These are phyloP conservation scores for Tetrapisispora taiwanensis DNA, from an alignment of 805 yeast genomes.

Conservation along the genomic window DNA sequence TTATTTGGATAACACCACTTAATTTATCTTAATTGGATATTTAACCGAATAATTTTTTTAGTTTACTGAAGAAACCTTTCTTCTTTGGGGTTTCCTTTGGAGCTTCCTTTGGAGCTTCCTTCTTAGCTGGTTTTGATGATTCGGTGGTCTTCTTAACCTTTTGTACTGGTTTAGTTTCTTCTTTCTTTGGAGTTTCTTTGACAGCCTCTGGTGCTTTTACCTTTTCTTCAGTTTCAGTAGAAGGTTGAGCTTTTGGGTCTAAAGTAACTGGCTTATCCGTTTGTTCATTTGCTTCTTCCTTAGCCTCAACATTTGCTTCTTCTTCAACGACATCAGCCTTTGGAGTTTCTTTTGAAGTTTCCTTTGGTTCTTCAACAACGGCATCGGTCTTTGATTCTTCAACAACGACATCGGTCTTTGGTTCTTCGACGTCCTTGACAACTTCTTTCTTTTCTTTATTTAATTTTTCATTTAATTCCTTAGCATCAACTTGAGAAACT, in stretches of 20 bases:
- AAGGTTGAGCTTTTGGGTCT: slow-evolving; percentile 4
- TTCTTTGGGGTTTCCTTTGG: slow-evolving; percentile 10
- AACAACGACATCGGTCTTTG: neutral
- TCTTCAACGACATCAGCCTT: slow-evolving; percentile 1
- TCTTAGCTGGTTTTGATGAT: neutral
- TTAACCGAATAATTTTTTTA: slow-evolving; percentile 8
- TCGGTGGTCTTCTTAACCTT: neutral
- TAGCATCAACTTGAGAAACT: slow-evolving; percentile 45
- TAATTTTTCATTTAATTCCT: slow-evolving; percentile 41
- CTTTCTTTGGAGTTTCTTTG: slow-evolving; percentile 1
- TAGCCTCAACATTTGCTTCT: slow-evolving; percentile 4
- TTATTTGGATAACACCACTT: neutral
- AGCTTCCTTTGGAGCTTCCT: slow-evolving; percentile 9
- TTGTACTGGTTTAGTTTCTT: slow-evolving; percentile 3
- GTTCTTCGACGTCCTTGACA: neutral
- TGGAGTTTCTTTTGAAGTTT: slow-evolving; percentile 4
- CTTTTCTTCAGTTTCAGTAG: slow-evolving; percentile 6
- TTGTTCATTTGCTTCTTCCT: slow-evolving; percentile 7
- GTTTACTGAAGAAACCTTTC: slow-evolving; percentile 10
- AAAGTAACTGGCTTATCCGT: slow-evolving; percentile 6
- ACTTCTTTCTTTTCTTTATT: slow-evolving; percentile 12
- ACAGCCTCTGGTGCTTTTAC: slow-evolving; percentile 3
- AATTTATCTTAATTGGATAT: neutral
- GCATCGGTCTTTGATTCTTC: slow-evolving; percentile 4
- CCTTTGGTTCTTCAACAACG: slow-evolving; percentile 2